These are phyloP conservation scores for Ilyonectria sp. DNA, from an alignment of 2,329 filamentous ascomycete species.

Conservation along the genomic window DNA sequence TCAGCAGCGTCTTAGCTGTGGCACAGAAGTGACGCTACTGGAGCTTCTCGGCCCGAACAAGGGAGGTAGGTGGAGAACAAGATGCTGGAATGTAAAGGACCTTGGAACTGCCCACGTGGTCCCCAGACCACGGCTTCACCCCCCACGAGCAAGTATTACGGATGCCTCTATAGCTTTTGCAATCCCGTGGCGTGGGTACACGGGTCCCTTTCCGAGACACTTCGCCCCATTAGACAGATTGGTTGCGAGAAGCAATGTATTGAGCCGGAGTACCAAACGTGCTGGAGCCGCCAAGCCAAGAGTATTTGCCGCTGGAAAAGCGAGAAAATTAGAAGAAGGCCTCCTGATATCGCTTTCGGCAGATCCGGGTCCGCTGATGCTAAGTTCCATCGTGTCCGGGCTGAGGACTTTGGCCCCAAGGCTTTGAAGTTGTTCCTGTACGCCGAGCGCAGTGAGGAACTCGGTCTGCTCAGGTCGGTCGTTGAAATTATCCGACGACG, in stretches of 20 bases:
- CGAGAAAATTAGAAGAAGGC: neutral
- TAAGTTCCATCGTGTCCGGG: constrained; percentile 4
- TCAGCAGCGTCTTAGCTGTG: too few relatives aligned
- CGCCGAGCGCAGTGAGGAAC: constrained; percentile 13
- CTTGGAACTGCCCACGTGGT: too few relatives aligned
- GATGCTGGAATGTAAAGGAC: neutral
- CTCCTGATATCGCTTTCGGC: neutral
- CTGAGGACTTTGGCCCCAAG: constrained; percentile 5
- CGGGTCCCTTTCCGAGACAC: constrained; percentile 16
- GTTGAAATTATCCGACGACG: neutral
- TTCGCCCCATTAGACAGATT: constrained; percentile 12
- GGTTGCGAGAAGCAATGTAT: constrained; percentile 3
- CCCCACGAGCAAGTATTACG: constrained; percentile 9
- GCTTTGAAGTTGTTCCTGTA: constrained; percentile 15
- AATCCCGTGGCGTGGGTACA: constrained; percentile 17
- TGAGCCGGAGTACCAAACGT: constrained; percentile 3
- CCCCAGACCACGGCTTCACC: neutral
- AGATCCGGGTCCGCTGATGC: neutral
- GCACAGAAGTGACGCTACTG: neutral
- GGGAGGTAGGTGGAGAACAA: neutral
- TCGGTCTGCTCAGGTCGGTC: neutral
- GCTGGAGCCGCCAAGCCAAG: neutral
- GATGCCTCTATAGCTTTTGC: constrained; percentile 14
- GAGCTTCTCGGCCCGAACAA: neutral
- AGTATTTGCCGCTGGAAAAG: neutral